Evolutionary conservation across 1,284 basidiomycete species (phyloP).

Genomic region (Microbotryum lychnidis-dioicae): DNA sequence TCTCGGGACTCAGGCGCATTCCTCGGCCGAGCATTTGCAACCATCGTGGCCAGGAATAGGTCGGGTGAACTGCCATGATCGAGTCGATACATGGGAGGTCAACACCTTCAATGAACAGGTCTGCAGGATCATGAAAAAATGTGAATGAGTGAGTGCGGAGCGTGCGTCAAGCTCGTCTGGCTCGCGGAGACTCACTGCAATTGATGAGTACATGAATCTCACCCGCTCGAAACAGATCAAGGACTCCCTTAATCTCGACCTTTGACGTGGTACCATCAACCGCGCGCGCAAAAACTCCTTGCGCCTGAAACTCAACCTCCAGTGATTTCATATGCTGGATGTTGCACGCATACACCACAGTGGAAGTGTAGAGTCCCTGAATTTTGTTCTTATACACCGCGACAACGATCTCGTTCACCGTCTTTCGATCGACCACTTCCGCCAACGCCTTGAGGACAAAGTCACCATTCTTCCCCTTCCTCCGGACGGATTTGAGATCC

Average conservation of each 20-base stretch:
- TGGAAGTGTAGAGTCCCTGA: conserved; percentile 37
- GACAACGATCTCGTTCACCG: conserved; percentile 66
- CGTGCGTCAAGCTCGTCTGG: too few species aligned
- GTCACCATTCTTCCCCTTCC: conserved; percentile 64
- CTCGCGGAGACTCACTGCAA: too few species aligned
- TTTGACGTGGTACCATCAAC: too few species aligned
- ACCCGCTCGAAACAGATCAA: too few species aligned
- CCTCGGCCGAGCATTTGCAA: conserved; percentile 96
- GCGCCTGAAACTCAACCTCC: too few species aligned
- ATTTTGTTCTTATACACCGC: conserved; percentile 65
- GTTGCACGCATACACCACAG: conserved; percentile 83
- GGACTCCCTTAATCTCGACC: too few species aligned
- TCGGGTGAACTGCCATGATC: conserved; percentile 60
- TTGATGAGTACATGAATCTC: too few species aligned
- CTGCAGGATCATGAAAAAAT: too few species aligned
- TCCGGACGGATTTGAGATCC: conserved; percentile 57
- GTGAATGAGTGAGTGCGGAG: too few species aligned
- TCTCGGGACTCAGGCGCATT: conserved; percentile 70
- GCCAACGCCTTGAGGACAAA: conserved; percentile 68
- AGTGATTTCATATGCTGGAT: conserved; percentile 38
- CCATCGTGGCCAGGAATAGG: conserved; percentile 78
- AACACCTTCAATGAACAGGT: too few species aligned
- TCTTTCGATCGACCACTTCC: conserved; percentile 65
- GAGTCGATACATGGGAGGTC: conserved; percentile 59
- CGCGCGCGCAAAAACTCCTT: too few species aligned